Base-by-base conservation (phyloP, 768 basidiomycete genomes). In the Neoboletus magnificus region DNA sequence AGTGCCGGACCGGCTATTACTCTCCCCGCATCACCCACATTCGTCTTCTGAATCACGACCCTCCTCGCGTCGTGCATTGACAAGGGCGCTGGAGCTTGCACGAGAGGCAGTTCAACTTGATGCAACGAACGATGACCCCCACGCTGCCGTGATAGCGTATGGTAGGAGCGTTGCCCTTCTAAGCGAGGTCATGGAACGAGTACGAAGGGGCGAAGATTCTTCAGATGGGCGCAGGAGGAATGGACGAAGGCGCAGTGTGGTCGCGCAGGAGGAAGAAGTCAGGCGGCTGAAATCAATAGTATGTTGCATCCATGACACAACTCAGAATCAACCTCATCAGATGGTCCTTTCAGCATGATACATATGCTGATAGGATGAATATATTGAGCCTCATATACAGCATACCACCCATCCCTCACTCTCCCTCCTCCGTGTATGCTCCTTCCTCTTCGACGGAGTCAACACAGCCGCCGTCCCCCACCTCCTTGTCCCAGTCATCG, bases 281-380 rank as follows among this genome's bases (percentile, higher is more conserved):
- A 79, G 85, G 62, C 77, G 93, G 61, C 74, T 96, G 54, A 88
- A 89, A 73, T 89, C 89, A 60, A 96, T 96, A 62, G 93, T 93
- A 73, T 76, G 92, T 79, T n/a, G 39, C 48, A 32, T 68, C 47
- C 55, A 32, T 57, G 50, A 56, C 58, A 52, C 23, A 36, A 0
- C 15, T 47, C 30, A 41, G 48, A 49, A 56, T 55, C 22, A 43
- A 33, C 29, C 68, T 72, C 30, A 63, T 57, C 48, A 37, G 20
- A 44, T 48, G 47, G 22, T 48, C 47, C 16, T 50, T 59, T 40
- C 69, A 94, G 93, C 93, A 95, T 68, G 93, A 96, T 71, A 95
- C 93, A 10, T 96, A 96, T 71, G 91, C 90, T 55, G 91, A 96
- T 71, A 84, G 93, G 49, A 93, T 96, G 88, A 89, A 90, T 66